A percentile compares a stretch with the other conserved stretches of the same genome.
Conservation (phyloP, 2,329 filamentous ascomycete genomes). For the Aspergillus pseudoterreus region DNA sequence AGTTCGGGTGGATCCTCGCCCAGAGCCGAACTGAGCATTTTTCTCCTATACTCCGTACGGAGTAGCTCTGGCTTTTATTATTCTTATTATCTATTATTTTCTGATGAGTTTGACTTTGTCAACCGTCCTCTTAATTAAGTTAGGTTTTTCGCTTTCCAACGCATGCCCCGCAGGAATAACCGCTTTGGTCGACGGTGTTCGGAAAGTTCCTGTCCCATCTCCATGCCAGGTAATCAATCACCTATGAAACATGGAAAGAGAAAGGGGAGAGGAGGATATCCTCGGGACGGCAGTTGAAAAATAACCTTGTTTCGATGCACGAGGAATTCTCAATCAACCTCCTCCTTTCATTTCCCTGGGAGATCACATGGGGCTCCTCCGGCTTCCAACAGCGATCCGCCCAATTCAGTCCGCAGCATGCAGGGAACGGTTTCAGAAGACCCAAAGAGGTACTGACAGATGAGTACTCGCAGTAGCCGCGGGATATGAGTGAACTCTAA, state of each 20-base stretch:
- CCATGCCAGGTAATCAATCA: background rate
- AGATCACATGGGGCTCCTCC: background rate
- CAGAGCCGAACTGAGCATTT: background rate
- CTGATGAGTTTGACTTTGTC: background rate
- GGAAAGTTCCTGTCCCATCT: slow-evolving; percentile 7
- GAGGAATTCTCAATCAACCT: background rate
- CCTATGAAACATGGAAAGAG: background rate
- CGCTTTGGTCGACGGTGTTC: slow-evolving; percentile 4
- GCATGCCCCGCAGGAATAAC: slow-evolving; percentile 8
- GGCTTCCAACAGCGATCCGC: background rate
- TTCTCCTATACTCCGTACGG: background rate
- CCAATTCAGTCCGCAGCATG: background rate
- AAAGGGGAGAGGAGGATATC: slow-evolving; percentile 7
- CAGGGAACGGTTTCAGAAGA: background rate
- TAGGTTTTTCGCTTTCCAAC: slow-evolving; percentile 4
- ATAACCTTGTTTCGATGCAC: slow-evolving; percentile 9
- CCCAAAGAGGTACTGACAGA: background rate
- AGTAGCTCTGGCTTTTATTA: background rate
- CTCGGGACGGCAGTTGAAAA: slow-evolving; percentile 16
- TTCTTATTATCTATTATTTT: background rate
- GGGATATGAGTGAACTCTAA: no score
- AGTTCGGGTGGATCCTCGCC: background rate
- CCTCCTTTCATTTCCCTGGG: background rate
- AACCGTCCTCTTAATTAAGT: slow-evolving; percentile 2
- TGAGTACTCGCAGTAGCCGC: no score